Percentiles rank a stretch among this genome's conserved stretches.
phyloP scores from a whole-genome alignment of 176 grass and related monocot genomes.

The Juncus effusus region DNA sequence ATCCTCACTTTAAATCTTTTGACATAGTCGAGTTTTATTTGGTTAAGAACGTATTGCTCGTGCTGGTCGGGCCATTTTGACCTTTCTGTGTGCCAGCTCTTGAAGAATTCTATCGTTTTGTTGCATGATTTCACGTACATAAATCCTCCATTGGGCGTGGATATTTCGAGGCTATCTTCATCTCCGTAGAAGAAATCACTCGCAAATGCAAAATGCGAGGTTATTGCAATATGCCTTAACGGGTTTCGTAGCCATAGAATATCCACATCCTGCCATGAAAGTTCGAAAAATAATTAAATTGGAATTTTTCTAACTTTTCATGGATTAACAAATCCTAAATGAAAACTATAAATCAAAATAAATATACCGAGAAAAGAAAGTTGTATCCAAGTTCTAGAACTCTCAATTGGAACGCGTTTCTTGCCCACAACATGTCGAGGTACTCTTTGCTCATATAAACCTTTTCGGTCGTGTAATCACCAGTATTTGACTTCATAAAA shows the following conservation, averaged over 20 bases:
- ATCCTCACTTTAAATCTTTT: conserved; percentile 34
- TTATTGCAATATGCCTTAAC: conserved; percentile 28
- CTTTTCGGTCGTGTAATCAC: conserved; percentile 24
- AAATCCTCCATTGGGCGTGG: conserved; percentile 37
- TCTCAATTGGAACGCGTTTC: conserved; percentile 46
- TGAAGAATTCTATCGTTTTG: conserved; percentile 39
- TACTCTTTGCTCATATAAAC: conserved; percentile 49
- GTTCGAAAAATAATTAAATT: background rate
- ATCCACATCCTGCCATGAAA: conserved; percentile 36
- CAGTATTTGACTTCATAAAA: conserved; percentile 31
- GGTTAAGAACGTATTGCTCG: conserved; percentile 74
- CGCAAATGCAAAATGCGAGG: conserved; percentile 32
- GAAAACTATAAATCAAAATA: background rate
- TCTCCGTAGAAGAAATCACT: conserved; percentile 35
- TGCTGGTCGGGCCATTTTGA: conserved; percentile 31
- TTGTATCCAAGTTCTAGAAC: conserved; percentile 65
- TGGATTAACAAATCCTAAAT: background rate
- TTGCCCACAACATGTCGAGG: conserved; percentile 59
- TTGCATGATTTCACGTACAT: conserved; percentile 38
- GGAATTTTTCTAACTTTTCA: background rate
- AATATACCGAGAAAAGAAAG: conserved; percentile 60
- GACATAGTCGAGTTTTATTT: conserved; percentile 50
- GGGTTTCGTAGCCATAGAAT: conserved; percentile 45
- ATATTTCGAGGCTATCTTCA: conserved; percentile 16
- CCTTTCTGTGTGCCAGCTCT: conserved; percentile 36